These are phyloP conservation scores for Coemansia sp. DNA, from an alignment of 192 early-diverging fungal species.

Conservation along the genomic window DNA sequence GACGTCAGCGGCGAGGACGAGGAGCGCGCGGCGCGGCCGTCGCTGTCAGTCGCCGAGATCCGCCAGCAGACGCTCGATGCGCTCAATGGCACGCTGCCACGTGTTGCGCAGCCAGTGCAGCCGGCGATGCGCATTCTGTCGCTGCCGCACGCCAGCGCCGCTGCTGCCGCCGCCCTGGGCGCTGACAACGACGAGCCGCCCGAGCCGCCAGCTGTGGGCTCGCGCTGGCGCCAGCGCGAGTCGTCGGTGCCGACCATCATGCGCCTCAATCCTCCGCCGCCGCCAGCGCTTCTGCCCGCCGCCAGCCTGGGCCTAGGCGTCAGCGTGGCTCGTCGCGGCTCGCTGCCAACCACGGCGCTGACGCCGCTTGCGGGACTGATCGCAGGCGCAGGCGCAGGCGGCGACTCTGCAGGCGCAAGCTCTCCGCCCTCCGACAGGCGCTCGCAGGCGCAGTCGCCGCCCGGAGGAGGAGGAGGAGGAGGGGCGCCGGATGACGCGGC, in stretches of 20 bases:
- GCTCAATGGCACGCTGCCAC: constrained; percentile 35
- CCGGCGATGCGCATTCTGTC: background rate
- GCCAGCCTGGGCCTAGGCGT: constrained; percentile 21
- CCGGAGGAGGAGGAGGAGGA: too few relatives aligned
- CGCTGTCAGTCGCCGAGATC: constrained; percentile 36
- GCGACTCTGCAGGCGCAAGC: too few relatives aligned
- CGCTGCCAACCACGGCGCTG: background rate
- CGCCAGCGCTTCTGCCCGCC: background rate
- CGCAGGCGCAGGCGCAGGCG: too few relatives aligned
- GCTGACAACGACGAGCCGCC: background rate
- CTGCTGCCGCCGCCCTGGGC: background rate
- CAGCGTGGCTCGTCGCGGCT: constrained; percentile 10
- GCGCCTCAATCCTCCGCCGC: constrained; percentile 5
- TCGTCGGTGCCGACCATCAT: background rate
- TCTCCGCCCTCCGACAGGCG: background rate
- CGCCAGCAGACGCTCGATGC: constrained; percentile 54
- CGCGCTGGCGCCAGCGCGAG: background rate
- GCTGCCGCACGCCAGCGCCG: background rate
- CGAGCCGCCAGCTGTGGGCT: background rate
- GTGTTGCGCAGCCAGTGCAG: background rate
- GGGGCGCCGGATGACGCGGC: background rate
- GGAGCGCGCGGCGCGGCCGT: constrained; percentile 23
- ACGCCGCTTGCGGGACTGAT: too few relatives aligned
- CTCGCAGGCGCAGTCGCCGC: constrained; percentile 3
- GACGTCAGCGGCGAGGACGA: constrained; percentile 52